Conservation (phyloP, 495 filamentous ascomycete genomes). For the Podospora bellae-mahoneyi region DNA sequence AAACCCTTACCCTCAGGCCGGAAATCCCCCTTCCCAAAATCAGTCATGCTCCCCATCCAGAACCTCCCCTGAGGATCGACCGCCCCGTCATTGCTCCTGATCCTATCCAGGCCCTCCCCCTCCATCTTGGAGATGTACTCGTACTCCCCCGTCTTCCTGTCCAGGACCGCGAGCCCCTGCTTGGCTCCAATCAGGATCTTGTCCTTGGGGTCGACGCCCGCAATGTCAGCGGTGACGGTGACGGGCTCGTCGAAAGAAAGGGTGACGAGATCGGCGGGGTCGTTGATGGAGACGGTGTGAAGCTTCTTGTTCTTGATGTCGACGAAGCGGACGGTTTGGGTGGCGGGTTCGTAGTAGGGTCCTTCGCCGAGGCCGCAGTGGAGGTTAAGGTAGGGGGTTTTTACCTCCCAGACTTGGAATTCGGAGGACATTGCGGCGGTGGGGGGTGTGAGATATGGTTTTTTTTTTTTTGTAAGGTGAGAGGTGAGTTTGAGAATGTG, state of each 20-base stretch:
- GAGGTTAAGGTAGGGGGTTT: slow-evolving; percentile 70
- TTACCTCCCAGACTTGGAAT: slow-evolving; percentile 45
- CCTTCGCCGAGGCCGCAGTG: slow-evolving; percentile 77
- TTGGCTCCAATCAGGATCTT: slow-evolving; percentile 77
- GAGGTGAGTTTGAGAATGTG: neutral
- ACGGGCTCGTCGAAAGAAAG: slow-evolving; percentile 64
- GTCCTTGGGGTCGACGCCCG: slow-evolving; percentile 58
- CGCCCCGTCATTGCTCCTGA: slow-evolving; percentile 76
- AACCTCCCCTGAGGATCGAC: slow-evolving; percentile 79
- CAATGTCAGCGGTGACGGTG: slow-evolving; percentile 82
- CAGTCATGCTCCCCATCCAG: slow-evolving; percentile 90
- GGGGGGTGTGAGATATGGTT: neutral
- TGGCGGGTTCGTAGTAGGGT: slow-evolving; percentile 69
- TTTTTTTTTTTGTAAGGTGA: neutral
- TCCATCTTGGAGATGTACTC: slow-evolving; percentile 43
- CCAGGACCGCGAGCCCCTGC: slow-evolving; percentile 70
- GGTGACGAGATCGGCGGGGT: slow-evolving; percentile 59
- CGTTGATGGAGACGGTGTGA: slow-evolving; percentile 66
- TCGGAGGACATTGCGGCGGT: slow-evolving; percentile 4
- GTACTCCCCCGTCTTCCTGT: slow-evolving; percentile 61
- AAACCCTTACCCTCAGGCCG: slow-evolving; percentile 51
- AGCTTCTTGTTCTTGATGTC: slow-evolving; percentile 80
- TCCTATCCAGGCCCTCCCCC: slow-evolving; percentile 44
- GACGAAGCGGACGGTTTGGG: slow-evolving; percentile 76
- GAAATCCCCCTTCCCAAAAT: slow-evolving; percentile 53